Evolutionary conservation across 75 land plant species (phyloP), one percentile per base, ranked within the genome.

Genomic region (Cupressus sempervirens): DNA sequence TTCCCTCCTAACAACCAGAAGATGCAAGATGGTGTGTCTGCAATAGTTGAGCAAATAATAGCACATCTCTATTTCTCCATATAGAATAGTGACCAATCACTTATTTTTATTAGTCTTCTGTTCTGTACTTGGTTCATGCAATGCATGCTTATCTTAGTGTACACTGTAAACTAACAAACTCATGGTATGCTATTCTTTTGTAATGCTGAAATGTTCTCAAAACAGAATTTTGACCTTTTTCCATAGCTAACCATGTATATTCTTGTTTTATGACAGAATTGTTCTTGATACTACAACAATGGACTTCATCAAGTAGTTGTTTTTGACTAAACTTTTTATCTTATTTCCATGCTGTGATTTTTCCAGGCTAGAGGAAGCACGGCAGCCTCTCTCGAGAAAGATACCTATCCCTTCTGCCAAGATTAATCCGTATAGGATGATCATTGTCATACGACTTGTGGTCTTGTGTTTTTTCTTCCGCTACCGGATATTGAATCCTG

Each of bases 311-410:
- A 58, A 18, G 52, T 84, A 34, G 40, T 35, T 40, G 26, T 73
- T 50, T 30, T 7, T 43, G 29, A 73, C 83, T 0, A 13, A 30
- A 45, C 3, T 72, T 34, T 77, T 52, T 77, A n/a, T 34, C 43
- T 82, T 82, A 8, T 82, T n/a, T 5, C 29, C 38, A 7, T 85
- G 14, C 32, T 38, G 62, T 84, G 30, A n/a, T 67, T 36, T 29
- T 80, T 76, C 32, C 91, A 89, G 91, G 36, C 86, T 77, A 82
- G 88, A 86, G 87, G 88, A 87, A 65, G 88, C 88, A 34, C 45
- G 88, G 38, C 88, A 87, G 83, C 88, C 88, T 52, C 83, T 87
- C 26, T 86, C 88, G 15, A 67, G 88, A 40, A 87, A 87, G 88
- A 72, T 87, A 35, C 62, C 83, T 53, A 72, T 87, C 20, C 0